These are phyloP conservation scores for Claviceps africana DNA, from an alignment of 2,329 filamentous ascomycete species.

Conservation along the genomic window DNA sequence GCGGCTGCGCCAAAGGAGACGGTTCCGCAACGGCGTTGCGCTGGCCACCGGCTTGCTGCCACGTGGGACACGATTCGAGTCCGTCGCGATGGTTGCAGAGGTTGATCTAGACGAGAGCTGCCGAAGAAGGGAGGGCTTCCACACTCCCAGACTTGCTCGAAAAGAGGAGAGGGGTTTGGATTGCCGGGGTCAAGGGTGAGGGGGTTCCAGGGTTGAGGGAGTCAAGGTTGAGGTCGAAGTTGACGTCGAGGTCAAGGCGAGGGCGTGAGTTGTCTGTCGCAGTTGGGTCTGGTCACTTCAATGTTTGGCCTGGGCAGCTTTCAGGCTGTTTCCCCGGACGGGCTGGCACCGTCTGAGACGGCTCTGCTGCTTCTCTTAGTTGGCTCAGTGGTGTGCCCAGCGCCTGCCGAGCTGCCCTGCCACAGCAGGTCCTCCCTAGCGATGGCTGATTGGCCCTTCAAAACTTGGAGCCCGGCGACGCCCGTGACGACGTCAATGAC, in stretches of 20 bases:
- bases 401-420: too few relatives aligned
- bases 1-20: conserved; percentile 1
- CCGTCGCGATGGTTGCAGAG: background rate
- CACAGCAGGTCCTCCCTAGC: background rate
- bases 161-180: background rate
- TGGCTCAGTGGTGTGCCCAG: background rate
- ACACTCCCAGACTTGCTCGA: background rate
- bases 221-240: background rate
- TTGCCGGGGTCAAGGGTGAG: background rate
- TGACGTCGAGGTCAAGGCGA: background rate
- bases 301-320: too few relatives aligned
- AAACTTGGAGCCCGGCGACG: too few relatives aligned
- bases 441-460: background rate
- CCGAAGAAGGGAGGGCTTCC: background rate
- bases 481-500: background rate
- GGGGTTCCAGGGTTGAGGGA: background rate
- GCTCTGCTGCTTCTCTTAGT: background rate
- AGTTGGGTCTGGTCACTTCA: background rate
- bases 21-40: background rate
- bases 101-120: background rate
- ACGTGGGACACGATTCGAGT: background rate
- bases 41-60: background rate
- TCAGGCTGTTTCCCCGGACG: too few relatives aligned
- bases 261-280: background rate
- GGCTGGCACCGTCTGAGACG: too few relatives aligned